A percentile compares a stretch with the other conserved stretches of the same genome.
phyloP scores from a whole-genome alignment of 345 rosid genomes.

The Eutrema yunnanense region DNA sequence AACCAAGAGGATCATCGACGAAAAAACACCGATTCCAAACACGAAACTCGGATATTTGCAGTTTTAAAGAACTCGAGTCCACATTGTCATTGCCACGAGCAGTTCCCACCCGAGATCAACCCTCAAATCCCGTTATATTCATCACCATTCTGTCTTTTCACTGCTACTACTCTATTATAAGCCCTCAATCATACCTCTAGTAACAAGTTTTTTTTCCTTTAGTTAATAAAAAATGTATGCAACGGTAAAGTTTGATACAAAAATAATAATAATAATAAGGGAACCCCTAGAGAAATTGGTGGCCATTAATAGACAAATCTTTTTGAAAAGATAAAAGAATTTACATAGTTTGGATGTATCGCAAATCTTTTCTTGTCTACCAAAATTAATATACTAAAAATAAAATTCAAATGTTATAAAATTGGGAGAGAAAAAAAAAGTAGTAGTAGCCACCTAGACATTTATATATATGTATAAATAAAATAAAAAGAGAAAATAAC shows the following conservation, averaged over 20 bases:
- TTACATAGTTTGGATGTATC: conserved; percentile 6
- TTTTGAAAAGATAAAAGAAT: background rate
- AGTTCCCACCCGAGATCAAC: too few relatives aligned
- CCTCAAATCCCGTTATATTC: too few relatives aligned
- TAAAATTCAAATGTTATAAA: background rate
- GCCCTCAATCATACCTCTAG: too few relatives aligned
- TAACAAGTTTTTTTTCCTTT: too few relatives aligned
- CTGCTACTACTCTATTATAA: too few relatives aligned
- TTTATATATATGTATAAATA: too few relatives aligned
- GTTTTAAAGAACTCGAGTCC: too few relatives aligned
- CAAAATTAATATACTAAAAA: background rate
- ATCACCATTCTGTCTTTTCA: too few relatives aligned
- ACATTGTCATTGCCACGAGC: too few relatives aligned
- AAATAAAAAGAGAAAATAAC: background rate
- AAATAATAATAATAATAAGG: background rate
- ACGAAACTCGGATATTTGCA: too few relatives aligned
- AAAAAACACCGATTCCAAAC: too few relatives aligned
- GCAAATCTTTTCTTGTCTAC: background rate
- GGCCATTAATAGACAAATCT: background rate
- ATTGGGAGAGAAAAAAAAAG: background rate
- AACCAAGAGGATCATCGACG: too few relatives aligned
- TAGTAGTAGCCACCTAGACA: conserved; percentile 13
- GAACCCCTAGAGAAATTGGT: background rate
- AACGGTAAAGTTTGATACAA: conserved; percentile 12
- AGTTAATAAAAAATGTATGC: background rate